Evolutionary conservation across 2,329 filamentous ascomycete genomes (phyloP).

Genomic region (Didymosphaeria variabile): DNA sequence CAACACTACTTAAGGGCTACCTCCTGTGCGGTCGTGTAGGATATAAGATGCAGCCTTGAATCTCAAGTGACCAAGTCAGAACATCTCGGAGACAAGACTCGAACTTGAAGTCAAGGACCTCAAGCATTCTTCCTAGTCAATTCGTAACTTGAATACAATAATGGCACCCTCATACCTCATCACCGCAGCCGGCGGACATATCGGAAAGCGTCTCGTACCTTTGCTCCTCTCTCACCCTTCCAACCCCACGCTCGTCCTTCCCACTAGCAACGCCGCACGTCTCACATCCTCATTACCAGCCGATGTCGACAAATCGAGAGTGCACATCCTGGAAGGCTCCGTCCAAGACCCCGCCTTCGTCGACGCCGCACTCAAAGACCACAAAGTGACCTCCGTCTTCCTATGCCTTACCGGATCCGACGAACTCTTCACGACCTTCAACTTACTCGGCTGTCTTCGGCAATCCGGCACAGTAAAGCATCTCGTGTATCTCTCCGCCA

Average conservation of each 20-base stretch:
- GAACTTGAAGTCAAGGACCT: too few species aligned
- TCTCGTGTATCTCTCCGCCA: slow-evolving; percentile 10
- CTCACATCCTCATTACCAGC: slow-evolving; percentile 6
- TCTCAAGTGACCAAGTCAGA: not conserved
- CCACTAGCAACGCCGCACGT: slow-evolving; percentile 2
- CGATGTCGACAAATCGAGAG: slow-evolving; percentile 3
- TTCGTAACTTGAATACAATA: not conserved
- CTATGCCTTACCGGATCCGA: slow-evolving; percentile 10
- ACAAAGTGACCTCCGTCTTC: slow-evolving; percentile 12
- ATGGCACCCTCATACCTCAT: slow-evolving; percentile 17
- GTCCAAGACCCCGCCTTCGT: slow-evolving; percentile 9
- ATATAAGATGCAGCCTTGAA: not conserved
- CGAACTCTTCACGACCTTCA: slow-evolving; percentile 17
- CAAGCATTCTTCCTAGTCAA: too few species aligned
- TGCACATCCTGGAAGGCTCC: not conserved
- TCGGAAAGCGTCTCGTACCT: slow-evolving; percentile 10
- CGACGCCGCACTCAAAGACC: not conserved
- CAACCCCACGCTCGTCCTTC: slow-evolving; percentile 6
- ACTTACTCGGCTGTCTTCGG: not conserved
- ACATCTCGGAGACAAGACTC: not conserved
- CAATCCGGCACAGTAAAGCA: slow-evolving; percentile 12
- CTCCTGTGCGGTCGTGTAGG: not conserved
- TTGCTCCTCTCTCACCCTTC: slow-evolving; percentile 9
- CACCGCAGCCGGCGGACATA: slow-evolving; percentile 9
- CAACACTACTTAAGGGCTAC: not conserved